Evolutionary conservation across 768 basidiomycete species (phyloP).

Genomic region (Tylopilus cervinicoccineus): DNA sequence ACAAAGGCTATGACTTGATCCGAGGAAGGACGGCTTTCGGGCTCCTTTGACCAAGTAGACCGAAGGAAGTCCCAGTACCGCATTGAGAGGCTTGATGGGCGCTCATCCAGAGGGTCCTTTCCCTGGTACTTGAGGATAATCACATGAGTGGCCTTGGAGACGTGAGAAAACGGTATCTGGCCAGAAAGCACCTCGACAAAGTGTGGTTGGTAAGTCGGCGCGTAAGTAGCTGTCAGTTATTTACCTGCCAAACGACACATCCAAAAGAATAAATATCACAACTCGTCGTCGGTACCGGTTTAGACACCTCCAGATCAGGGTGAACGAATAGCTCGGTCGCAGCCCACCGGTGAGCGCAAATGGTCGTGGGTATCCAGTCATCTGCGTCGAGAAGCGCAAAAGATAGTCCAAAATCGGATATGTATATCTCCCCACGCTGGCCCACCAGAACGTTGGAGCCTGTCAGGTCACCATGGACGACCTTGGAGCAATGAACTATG

Average conservation of each 20-base stretch:
- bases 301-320: conserved; percentile 3
- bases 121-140: conserved; percentile 17
- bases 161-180: conserved; percentile 7
- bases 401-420: conserved; percentile 15
- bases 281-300: conserved; percentile 2
- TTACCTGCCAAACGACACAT: conserved; percentile 13
- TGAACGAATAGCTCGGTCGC: conserved; percentile 11
- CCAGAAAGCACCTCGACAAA: conserved; percentile 9
- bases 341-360: conserved; percentile 11
- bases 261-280: conserved; percentile 13
- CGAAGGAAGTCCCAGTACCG: conserved; percentile 11
- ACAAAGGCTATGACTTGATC: conserved; percentile 5
- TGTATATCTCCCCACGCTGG: conserved; percentile 2
- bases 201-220: not conserved
- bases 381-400: not conserved
- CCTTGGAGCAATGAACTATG: conserved; percentile 6
- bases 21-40: conserved; percentile 6
- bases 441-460: conserved; percentile 13
- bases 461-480: conserved; percentile 16
- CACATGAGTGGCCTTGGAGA: conserved; percentile 7
- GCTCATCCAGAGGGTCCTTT: conserved; percentile 13
- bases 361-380: conserved; percentile 4
- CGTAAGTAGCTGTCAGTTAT: too few species aligned
- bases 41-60: conserved; percentile 9
- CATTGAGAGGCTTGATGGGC: conserved; percentile 1